Base-by-base conservation (phyloP, 306 rosid genomes). In the Hippophae tibetana region DNA sequence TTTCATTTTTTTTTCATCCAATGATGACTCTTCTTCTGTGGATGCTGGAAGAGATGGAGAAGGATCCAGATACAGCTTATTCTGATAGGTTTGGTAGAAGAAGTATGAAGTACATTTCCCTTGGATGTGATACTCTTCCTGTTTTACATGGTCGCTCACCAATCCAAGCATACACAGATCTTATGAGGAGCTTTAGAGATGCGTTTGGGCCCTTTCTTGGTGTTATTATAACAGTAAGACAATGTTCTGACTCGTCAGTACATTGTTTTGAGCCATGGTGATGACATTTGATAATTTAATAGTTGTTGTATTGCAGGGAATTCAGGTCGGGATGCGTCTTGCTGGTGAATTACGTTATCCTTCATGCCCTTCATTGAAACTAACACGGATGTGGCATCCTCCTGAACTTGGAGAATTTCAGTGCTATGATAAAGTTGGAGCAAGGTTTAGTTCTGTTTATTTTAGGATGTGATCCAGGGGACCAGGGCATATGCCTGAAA, bases 281-380 rank as follows among this genome's bases (percentile, higher is more conserved):
- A 45, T 27, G 48, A 42, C 71, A 65, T 13, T 13, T 44, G 71
- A 13, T 68, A 52, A 47, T 44, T 53, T 48, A 42, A 50, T 44
- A n/a, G 53, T 67, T 44, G 59, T 53, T 13, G 42, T 63, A 50
- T 69, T 73, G 61, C 79, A 90, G 97, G 94, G 94, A 65, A 80
- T 86, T 65, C 95, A 77, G 75, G 73, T 90, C 63, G 97, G 95
- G 69, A 79, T 90, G 95, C 95, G 97, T 72, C 97, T 94, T 54
- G 86, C 72, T 52, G 90, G 97, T 77, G 97, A 90, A 69, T 67
- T 90, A 54, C 80, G 95, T 76, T 90, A 86, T 75, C 97, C 97
- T 66, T 79, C 87, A 47, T 47, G 75, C 64, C 77, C 83, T 72
- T 47, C 58, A 45, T 85, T 58, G 56, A 80, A 78, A 69, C 76